Percentiles rank a stretch among this genome's conserved stretches.
These are phyloP conservation scores for Lactifluus piperatus DNA, from an alignment of 768 basidiomycete species.

Conservation along the genomic window DNA sequence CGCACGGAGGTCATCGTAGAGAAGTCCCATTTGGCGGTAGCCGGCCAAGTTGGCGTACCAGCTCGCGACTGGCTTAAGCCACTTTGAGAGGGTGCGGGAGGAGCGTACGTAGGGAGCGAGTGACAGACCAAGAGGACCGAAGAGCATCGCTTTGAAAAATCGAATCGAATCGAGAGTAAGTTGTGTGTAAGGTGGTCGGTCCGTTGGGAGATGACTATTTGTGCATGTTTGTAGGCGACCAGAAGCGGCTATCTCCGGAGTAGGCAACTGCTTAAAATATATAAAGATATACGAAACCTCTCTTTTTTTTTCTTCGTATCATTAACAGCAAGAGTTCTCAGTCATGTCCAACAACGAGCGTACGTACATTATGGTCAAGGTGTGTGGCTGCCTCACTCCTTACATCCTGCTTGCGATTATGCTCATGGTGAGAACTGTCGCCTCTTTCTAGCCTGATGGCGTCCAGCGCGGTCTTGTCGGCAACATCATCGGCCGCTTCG, in stretches of 20 bases:
- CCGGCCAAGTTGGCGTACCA: conserved; percentile 78
- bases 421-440: neutral
- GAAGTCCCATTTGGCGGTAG: conserved; percentile 81
- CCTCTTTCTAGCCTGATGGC: conserved; percentile 76
- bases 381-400: conserved; percentile 28
- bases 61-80: conserved; percentile 69
- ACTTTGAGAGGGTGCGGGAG: conserved; percentile 54
- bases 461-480: conserved; percentile 95
- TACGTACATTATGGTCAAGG: conserved; percentile 99
- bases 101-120: conserved; percentile 69
- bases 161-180: conserved; percentile 1
- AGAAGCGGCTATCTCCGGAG: conserved; percentile 16
- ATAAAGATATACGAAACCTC: conserved; percentile 20
- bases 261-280: conserved; percentile 25
- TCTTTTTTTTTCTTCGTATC: conserved; percentile 26
- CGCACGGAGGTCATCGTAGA: conserved; percentile 91
- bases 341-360: conserved; percentile 72
- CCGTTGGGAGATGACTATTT: conserved; percentile 27
- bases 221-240: conserved; percentile 28
- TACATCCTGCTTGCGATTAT: neutral
- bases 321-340: conserved; percentile 17
- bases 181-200: conserved; percentile 1
- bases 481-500: conserved; percentile 93
- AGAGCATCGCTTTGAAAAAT: conserved; percentile 28
- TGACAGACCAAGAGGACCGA: conserved; percentile 61